Conservation (phyloP, 2,329 filamentous ascomycete genomes). For the Fusarium pseudograminearum region DNA sequence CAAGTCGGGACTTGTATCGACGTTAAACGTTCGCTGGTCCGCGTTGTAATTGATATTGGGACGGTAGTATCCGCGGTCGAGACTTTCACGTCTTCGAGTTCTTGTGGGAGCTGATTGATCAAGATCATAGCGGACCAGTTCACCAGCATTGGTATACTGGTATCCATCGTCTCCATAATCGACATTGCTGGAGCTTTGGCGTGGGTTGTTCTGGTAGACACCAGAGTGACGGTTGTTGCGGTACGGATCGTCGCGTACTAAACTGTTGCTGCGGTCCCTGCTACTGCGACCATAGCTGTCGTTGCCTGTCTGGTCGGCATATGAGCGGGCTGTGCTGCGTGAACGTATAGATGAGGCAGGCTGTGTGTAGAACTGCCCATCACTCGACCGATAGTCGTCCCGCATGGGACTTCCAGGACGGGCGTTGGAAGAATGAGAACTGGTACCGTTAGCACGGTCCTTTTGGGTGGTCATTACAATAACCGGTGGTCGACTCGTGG, state of each 20-base stretch:
- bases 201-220: constrained; percentile 59
- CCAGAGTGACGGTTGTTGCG: constrained; percentile 61
- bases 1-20: constrained; percentile 60
- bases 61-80: constrained; percentile 67
- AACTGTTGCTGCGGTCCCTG: constrained; percentile 62
- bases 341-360: constrained; percentile 69
- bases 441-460: constrained; percentile 55
- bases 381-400: constrained; percentile 65
- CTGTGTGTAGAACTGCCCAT: constrained; percentile 65
- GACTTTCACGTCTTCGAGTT: constrained; percentile 64
- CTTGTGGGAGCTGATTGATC: constrained; percentile 61
- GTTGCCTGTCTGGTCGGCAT: constrained; percentile 63
- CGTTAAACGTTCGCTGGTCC: constrained; percentile 60
- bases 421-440: constrained; percentile 54
- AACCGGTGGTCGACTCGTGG: constrained; percentile 62
- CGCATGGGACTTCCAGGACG: constrained; percentile 61
- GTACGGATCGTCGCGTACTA: constrained; percentile 60
- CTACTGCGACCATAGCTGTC: constrained; percentile 65
- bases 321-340: constrained; percentile 61
- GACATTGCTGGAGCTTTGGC: constrained; percentile 58
- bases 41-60: constrained; percentile 66
- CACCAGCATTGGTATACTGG: constrained; percentile 73
- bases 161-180: constrained; percentile 71
- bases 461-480: constrained; percentile 68
- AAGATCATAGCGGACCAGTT: constrained; percentile 71